These are phyloP conservation scores for Spinacia oleracea DNA, from an alignment of 179 eudicot species.

Conservation along the genomic window DNA sequence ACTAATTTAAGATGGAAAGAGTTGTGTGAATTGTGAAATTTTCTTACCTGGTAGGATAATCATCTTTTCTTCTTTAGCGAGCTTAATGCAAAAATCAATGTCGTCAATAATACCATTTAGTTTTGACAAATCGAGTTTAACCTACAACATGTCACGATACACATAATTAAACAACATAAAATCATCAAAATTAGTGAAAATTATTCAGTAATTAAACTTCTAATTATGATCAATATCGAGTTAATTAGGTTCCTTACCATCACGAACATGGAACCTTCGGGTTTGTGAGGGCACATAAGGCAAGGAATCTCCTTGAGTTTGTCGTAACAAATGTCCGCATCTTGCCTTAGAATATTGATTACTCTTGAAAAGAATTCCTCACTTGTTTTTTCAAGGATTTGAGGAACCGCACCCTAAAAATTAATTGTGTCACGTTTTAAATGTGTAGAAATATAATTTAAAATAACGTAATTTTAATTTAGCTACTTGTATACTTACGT, in stretches of 20 bases:
- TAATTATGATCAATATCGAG: not conserved
- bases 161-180: too few species aligned
- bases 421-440: not conserved
- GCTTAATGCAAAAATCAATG: conserved; percentile 56
- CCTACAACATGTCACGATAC: conserved; percentile 35
- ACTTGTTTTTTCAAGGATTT: conserved; percentile 55
- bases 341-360: conserved; percentile 34
- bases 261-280: conserved; percentile 74
- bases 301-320: conserved; percentile 53
- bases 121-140: conserved; percentile 42
- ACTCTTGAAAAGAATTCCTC: conserved; percentile 50
- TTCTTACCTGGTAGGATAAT: conserved; percentile 59
- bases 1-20: not conserved
- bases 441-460: not conserved
- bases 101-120: conserved; percentile 57
- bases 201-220: too few species aligned
- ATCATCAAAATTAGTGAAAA: too few species aligned
- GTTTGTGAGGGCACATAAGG: conserved; percentile 62
- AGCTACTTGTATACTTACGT: not conserved
- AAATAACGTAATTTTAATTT: not conserved
- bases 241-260: conserved; percentile 54
- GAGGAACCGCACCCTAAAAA: conserved; percentile 68
- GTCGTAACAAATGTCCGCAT: conserved; percentile 50
- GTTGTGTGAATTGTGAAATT: not conserved
- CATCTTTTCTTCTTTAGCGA: conserved; percentile 65